phyloP scores from a whole-genome alignment of 1,284 basidiomycete species.

The Melampsora larici-populina region DNA sequence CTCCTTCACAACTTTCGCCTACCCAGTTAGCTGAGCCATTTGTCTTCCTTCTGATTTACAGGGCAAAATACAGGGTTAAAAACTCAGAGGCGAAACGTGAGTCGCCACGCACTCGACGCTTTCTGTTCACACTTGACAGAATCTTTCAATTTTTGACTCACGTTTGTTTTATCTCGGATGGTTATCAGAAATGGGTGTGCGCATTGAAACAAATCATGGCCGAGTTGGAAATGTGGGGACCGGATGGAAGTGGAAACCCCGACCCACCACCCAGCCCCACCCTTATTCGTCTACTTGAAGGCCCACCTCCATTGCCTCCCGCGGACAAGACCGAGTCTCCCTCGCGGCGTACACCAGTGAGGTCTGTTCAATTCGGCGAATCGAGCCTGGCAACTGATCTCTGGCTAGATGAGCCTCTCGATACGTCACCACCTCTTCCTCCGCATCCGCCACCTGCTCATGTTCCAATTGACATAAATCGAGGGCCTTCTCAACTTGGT shows the following conservation, averaged over 20 bases:
- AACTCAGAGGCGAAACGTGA: slow-evolving; percentile 49
- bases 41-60: background rate
- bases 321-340: background rate
- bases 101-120: background rate
- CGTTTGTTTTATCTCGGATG: background rate
- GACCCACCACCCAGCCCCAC: slow-evolving; percentile 10
- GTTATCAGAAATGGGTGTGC: slow-evolving; percentile 39
- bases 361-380: background rate
- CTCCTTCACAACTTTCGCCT: background rate
- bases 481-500: background rate
- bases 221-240: slow-evolving; percentile 35
- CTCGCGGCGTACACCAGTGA: background rate
- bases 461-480: background rate
- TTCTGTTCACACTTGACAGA: too few relatives aligned
- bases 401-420: slow-evolving; percentile 1
- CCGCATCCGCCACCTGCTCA: background rate
- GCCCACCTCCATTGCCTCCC: background rate
- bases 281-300: slow-evolving; percentile 28
- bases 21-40: background rate
- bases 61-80: slow-evolving; percentile 72
- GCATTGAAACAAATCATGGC: slow-evolving; percentile 39
- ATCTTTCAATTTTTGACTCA: too few relatives aligned
- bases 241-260: slow-evolving; percentile 26
- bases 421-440: background rate
- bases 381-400: background rate